Evolutionary conservation across 2,329 filamentous ascomycete genomes (phyloP).

Genomic region (Purpureocillium lavendulum): DNA sequence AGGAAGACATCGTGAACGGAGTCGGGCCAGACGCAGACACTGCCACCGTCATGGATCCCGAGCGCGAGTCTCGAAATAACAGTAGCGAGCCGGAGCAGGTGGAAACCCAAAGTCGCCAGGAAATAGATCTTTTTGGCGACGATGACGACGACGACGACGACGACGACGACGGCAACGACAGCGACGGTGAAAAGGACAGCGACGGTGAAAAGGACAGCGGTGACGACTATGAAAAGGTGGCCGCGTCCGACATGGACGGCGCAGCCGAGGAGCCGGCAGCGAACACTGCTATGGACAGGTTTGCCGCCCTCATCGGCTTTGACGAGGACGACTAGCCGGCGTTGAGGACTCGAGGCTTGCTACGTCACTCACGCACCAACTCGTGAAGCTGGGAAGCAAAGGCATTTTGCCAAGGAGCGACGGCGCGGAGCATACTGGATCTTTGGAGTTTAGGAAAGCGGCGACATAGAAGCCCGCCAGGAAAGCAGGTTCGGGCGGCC

Average conservation of each 20-base stretch:
- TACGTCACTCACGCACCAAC: not conserved
- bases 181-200: not conserved
- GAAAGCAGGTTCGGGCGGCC: no score
- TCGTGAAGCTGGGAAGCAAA: no score
- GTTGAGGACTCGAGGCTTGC: not conserved
- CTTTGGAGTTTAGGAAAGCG: no score
- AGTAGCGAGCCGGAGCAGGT: no score
- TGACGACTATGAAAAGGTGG: not conserved
- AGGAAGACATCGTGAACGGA: no score
- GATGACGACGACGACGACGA: not conserved
- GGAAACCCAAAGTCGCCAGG: no score
- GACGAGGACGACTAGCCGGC: not conserved
- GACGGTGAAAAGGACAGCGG: not conserved
- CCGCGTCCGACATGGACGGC: not conserved
- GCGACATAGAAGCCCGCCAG: no score
- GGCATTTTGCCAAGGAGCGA: no score
- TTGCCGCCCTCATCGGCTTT: constrained; percentile 2
- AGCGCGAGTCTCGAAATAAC: no score
- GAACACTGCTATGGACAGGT: not conserved
- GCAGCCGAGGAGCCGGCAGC: not conserved
- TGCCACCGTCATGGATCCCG: no score
- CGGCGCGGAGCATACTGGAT: no score
- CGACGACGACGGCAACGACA: not conserved
- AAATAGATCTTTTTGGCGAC: not conserved
- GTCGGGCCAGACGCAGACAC: no score